Percentiles rank a stretch among this genome's conserved stretches.
These are phyloP conservation scores for Iris macrosiphon DNA, from an alignment of 106 monocot species.

Conservation along the genomic window DNA sequence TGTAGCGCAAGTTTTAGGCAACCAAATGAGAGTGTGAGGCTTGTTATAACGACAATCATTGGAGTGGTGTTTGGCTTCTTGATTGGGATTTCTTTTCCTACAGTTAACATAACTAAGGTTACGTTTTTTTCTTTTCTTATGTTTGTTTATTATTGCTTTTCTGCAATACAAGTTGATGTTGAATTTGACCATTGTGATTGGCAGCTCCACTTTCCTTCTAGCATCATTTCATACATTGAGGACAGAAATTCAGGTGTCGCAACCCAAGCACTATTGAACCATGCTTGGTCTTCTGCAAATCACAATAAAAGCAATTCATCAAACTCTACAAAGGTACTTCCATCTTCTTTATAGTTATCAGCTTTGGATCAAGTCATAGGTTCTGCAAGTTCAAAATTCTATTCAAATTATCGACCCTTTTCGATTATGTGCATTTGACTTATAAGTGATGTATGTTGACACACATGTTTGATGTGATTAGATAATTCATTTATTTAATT, in stretches of 20 bases:
- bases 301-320: slow-evolving; percentile 14
- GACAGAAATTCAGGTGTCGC: slow-evolving; percentile 49
- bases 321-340: slow-evolving; percentile 24
- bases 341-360: not conserved
- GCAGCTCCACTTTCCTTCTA: slow-evolving; percentile 63
- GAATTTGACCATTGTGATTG: slow-evolving; percentile 7
- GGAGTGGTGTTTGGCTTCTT: slow-evolving; percentile 54
- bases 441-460: too few relatives aligned
- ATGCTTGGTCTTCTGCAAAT: slow-evolving; percentile 35
- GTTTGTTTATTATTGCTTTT: not conserved
- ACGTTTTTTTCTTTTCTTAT: not conserved
- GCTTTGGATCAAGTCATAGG: too few relatives aligned
- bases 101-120: slow-evolving; percentile 50
- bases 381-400: too few relatives aligned
- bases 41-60: slow-evolving; percentile 33
- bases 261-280: slow-evolving; percentile 48
- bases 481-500: not conserved
- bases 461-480: too few relatives aligned
- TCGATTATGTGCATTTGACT: too few relatives aligned
- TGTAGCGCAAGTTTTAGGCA: slow-evolving; percentile 28
- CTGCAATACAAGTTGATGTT: not conserved
- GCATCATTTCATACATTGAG: slow-evolving; percentile 57
- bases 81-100: slow-evolving; percentile 49
- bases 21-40: slow-evolving; percentile 39
- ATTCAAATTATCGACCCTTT: too few relatives aligned